Conservation (phyloP, 805 yeast species). For the Tetrapisispora taiwanensis region DNA sequence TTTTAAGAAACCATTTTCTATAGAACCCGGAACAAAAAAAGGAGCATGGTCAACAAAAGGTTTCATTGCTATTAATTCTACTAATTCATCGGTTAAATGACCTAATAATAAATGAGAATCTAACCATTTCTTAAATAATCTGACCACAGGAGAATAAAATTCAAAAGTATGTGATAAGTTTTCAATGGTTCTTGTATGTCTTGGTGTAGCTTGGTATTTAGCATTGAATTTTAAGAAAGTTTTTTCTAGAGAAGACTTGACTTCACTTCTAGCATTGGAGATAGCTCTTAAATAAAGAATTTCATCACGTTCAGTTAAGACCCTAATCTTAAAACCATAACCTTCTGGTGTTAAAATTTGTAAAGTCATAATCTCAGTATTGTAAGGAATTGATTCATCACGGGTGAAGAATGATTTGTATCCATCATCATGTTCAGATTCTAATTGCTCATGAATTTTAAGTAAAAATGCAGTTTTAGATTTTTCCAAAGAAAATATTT, state of each 20-base stretch:
- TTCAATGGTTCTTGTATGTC: constrained; percentile 73
- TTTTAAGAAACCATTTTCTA: constrained; percentile 72
- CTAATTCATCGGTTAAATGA: constrained; percentile 67
- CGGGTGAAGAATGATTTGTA: constrained; percentile 53
- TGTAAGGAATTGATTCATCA: constrained; percentile 61
- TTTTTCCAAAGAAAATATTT: constrained; percentile 70
- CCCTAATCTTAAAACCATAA: constrained; percentile 68
- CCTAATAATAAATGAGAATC: constrained; percentile 65
- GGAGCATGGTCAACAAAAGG: constrained; percentile 85
- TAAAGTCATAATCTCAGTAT: constrained; percentile 45
- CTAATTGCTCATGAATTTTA: constrained; percentile 45
- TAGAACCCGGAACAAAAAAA: constrained; percentile 69
- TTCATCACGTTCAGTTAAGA: constrained; percentile 79
- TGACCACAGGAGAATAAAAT: constrained; percentile 65
- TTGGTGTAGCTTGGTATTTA: constrained; percentile 53
- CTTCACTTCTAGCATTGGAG: constrained; percentile 50
- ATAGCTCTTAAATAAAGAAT: constrained; percentile 62
- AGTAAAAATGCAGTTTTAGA: constrained; percentile 84
- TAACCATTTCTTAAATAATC: constrained; percentile 84
- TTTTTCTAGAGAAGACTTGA: constrained; percentile 47
- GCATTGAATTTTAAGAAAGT: constrained; percentile 54
- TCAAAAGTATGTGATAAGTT: constrained; percentile 63
- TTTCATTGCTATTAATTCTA: constrained; percentile 73
- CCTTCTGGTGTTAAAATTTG: constrained; percentile 81
- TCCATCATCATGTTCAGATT: constrained; percentile 38